These are phyloP conservation scores for Helicostylum pulchrum DNA, from an alignment of 192 early-diverging fungal species.

Conservation along the genomic window DNA sequence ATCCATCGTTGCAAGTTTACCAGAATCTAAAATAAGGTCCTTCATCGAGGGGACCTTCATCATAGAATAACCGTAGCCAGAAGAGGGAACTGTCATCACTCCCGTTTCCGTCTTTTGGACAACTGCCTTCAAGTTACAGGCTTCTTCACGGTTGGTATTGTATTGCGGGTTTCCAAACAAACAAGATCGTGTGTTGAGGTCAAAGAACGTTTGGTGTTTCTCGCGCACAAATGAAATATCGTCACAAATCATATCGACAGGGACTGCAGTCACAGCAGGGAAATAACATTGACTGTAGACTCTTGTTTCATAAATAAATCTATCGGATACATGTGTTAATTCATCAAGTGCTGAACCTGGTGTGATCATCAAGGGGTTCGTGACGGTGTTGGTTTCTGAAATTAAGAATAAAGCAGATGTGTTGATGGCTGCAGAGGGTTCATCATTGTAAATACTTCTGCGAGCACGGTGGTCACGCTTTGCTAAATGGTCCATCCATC, in stretches of 20 bases:
- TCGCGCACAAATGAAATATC: constrained; percentile 60
- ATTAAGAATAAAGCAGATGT: constrained; percentile 48
- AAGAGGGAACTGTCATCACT: constrained; percentile 9
- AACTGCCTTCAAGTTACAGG: not conserved
- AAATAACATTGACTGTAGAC: constrained; percentile 35
- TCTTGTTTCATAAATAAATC: constrained; percentile 11
- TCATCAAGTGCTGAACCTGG: constrained; percentile 20
- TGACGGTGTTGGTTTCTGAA: constrained; percentile 22
- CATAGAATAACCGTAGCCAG: constrained; percentile 52
- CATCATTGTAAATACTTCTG: constrained; percentile 24
- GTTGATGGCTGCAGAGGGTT: constrained; percentile 31
- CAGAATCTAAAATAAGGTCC: constrained; percentile 76
- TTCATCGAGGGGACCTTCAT: constrained; percentile 74
- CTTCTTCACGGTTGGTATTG: constrained; percentile 23
- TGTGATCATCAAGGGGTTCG: constrained; percentile 20
- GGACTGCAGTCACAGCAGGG: constrained; percentile 47
- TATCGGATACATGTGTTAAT: constrained; percentile 34
- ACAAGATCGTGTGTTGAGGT: constrained; percentile 35
- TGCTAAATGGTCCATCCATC: constrained; percentile 43
- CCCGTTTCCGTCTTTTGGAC: not conserved
- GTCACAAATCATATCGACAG: constrained; percentile 58
- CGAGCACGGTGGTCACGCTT: constrained; percentile 26
- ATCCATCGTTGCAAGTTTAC: constrained; percentile 73
- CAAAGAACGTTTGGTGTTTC: constrained; percentile 45
- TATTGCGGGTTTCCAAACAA: constrained; percentile 41